Conservation (phyloP, 1,139 yeast genomes). For the Candida neerlandica region DNA sequence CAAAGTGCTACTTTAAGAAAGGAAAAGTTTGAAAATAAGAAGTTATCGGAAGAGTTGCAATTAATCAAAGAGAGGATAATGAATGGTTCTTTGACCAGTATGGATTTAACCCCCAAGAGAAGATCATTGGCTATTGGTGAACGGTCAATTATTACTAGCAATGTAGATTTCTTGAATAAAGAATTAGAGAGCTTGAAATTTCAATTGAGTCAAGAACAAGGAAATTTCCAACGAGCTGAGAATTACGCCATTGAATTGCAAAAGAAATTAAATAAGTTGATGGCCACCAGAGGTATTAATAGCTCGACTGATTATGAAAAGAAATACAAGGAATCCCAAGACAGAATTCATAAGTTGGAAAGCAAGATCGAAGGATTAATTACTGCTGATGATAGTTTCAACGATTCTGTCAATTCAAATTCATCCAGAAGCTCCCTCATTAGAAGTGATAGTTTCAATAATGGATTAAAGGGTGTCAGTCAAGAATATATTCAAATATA, state of each 20-base stretch:
- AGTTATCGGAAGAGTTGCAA: constrained; percentile 58
- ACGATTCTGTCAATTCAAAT: constrained; percentile 13
- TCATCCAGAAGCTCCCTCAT: constrained; percentile 19
- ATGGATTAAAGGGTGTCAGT: constrained; percentile 22
- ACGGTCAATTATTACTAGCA: constrained; percentile 22
- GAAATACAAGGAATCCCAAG: constrained; percentile 41
- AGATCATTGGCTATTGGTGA: constrained; percentile 43
- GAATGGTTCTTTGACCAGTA: constrained; percentile 23
- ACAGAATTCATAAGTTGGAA: constrained; percentile 38
- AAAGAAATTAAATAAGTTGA: constrained; percentile 46
- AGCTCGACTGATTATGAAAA: constrained; percentile 37
- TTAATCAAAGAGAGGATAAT: constrained; percentile 50
- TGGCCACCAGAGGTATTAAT: constrained; percentile 43
- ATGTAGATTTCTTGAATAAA: constrained; percentile 26
- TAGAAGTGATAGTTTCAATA: constrained; percentile 41
- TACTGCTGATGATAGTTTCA: constrained; percentile 17
- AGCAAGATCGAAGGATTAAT: constrained; percentile 30
- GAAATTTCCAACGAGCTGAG: constrained; percentile 48
- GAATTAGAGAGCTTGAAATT: constrained; percentile 41
- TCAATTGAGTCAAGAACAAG: constrained; percentile 44
- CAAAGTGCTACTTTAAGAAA: constrained; percentile 51
- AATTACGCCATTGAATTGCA: constrained; percentile 49
- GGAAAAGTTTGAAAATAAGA: constrained; percentile 56
- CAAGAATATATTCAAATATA: constrained; percentile 55
- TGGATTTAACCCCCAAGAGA: constrained; percentile 27